A percentile compares a stretch with the other conserved stretches of the same genome.
Conservation (phyloP, 805 yeast species). For the Pichia scutulata region DNA sequence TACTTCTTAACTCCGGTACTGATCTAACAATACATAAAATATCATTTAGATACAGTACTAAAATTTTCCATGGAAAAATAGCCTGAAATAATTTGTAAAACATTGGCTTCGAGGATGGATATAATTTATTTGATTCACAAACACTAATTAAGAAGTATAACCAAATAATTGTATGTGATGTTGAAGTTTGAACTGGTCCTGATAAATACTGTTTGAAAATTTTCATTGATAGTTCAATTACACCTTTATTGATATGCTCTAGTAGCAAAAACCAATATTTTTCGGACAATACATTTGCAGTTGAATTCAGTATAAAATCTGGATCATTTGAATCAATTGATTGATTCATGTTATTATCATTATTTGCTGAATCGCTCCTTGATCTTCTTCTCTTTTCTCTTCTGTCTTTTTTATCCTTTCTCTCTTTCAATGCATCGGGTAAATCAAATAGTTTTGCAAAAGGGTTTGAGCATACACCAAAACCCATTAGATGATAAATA, state of each 20-base stretch:
- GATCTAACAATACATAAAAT: constrained; percentile 33
- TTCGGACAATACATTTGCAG: constrained; percentile 26
- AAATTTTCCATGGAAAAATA: constrained; percentile 61
- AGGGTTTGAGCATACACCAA: constrained; percentile 69
- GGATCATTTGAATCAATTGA: constrained; percentile 14
- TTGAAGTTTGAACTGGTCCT: constrained; percentile 65
- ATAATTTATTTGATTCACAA: constrained; percentile 43
- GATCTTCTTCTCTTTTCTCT: constrained; percentile 49
- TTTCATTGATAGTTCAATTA: constrained; percentile 59
- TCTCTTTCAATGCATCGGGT: constrained; percentile 63
- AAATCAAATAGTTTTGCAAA: constrained; percentile 67
- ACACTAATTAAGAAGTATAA: constrained; percentile 61
- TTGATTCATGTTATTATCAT: neutral
- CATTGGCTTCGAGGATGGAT: constrained; percentile 40
- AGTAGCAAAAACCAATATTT: constrained; percentile 52
- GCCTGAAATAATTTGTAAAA: constrained; percentile 44
- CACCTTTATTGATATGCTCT: constrained; percentile 51
- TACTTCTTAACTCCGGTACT: constrained; percentile 16
- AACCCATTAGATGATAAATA: constrained; percentile 66
- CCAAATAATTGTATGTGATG: constrained; percentile 74
- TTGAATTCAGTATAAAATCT: constrained; percentile 18
- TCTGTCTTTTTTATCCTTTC: constrained; percentile 65
- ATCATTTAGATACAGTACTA: constrained; percentile 57
- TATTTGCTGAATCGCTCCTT: constrained; percentile 9
- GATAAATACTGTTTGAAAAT: constrained; percentile 57